Evolutionary conservation across 768 basidiomycete species (phyloP), one percentile per base, ranked within the genome.

Genomic region (Kwoniella newhampshirensis): DNA sequence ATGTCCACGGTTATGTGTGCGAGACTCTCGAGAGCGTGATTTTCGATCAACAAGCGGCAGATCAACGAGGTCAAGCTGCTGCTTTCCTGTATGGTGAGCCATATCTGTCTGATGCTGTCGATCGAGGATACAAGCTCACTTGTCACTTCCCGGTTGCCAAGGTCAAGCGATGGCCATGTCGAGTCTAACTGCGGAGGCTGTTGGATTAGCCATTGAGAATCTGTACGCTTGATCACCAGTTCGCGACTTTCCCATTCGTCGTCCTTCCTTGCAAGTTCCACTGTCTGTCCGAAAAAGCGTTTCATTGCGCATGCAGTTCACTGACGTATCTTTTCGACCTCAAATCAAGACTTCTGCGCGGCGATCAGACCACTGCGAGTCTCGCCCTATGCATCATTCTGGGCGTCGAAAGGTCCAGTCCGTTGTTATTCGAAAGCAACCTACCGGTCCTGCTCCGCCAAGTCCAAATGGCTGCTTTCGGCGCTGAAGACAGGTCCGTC

Each of bases 131-230:
- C n/a, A n/a, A n/a, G n/a, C n/a, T n/a, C n/a, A n/a, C n/a, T n/a
- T n/a, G n/a, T n/a, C n/a, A n/a, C n/a, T n/a, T n/a, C n/a, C n/a
- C 49, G 30, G 13, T 2, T 15, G 18, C 41, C n/a, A n/a, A 60
- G 68, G 70, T 12, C 70, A 68, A 47, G 58, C 70, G 11, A 60
- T 71, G 64, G 62, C 64, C 6, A 66, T 71, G 67, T 60, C 54
- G 13, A 61, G 42, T 5, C 18, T 56, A 6, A 64, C 64, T 3
- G 49, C 59, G 6, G 70, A 71, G 41, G 64, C 64, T 0, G 60
- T 71, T 25, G 27, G 52, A 2, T 28, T 60, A 12, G 64, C 64
- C 5, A 57, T 68, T 6, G 70, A 68, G 39, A 68, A 67, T 28
- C 48, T 71, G 63, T 70, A 39, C 56, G 67, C 49, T 4, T 13